These are phyloP conservation scores for Colletotrichum liriopes DNA, from an alignment of 2,329 filamentous ascomycete genomes.

Conservation along the genomic window DNA sequence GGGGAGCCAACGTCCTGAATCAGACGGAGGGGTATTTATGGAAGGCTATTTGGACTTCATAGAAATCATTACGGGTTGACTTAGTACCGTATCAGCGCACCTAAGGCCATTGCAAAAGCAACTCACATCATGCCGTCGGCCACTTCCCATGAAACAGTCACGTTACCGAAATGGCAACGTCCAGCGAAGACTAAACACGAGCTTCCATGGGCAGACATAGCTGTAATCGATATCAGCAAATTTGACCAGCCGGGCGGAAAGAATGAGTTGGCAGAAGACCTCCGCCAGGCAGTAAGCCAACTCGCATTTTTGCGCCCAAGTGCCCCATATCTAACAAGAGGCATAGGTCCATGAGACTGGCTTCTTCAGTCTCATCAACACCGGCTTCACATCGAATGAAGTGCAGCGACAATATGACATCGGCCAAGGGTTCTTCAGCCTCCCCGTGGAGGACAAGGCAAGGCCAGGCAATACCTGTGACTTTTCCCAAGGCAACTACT, in stretches of 20 bases:
- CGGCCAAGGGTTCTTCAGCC: slow-evolving; percentile 66
- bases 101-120: neutral
- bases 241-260: slow-evolving; percentile 67
- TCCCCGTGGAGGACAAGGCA: slow-evolving; percentile 61
- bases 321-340: neutral
- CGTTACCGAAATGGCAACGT: slow-evolving; percentile 48
- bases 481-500: slow-evolving; percentile 63
- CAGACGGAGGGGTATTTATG: slow-evolving; percentile 35
- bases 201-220: slow-evolving; percentile 65
- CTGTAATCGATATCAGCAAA: slow-evolving; percentile 66
- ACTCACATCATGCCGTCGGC: slow-evolving; percentile 38
- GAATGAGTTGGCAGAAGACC: slow-evolving; percentile 64
- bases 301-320: neutral
- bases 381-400: slow-evolving; percentile 66
- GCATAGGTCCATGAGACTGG: slow-evolving; percentile 53
- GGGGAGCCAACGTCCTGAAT: slow-evolving; percentile 19
- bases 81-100: no score
- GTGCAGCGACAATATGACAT: slow-evolving; percentile 69
- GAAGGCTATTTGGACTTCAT: neutral
- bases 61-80: no score
- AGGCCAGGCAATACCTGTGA: slow-evolving; percentile 65
- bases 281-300: slow-evolving; percentile 63
- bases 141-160: slow-evolving; percentile 17
- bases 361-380: slow-evolving; percentile 71
- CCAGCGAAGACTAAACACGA: slow-evolving; percentile 49